Evolutionary conservation across 148 eudicot genomes (phyloP).

Genomic region (Rhododendron ovatum): DNA sequence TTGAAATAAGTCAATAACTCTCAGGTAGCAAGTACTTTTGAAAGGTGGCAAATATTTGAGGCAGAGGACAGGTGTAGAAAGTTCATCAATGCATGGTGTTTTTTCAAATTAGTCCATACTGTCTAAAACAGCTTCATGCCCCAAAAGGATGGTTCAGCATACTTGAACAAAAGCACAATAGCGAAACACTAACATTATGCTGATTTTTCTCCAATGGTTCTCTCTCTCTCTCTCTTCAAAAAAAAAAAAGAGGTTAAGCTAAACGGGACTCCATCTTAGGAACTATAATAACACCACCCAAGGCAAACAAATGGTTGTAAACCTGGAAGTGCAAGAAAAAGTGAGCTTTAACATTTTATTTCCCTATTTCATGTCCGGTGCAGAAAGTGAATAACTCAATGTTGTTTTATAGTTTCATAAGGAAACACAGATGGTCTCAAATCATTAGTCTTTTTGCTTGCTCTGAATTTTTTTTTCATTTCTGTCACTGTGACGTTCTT

Average conservation of each 20-base stretch:
- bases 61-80: neutral
- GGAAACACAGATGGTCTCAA: neutral
- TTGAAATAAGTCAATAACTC: neutral
- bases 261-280: neutral
- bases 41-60: neutral
- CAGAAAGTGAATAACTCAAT: neutral
- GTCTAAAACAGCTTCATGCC: neutral
- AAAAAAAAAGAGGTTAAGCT: no score
- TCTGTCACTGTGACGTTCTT: neutral
- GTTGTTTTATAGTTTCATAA: neutral
- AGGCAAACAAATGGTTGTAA: neutral
- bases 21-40: neutral
- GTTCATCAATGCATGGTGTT: neutral
- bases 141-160: neutral
- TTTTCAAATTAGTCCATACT: neutral
- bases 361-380: neutral
- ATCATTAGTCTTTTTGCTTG: neutral
- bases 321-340: neutral
- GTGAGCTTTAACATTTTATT: neutral
- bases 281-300: neutral
- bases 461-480: neutral
- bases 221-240: neutral
- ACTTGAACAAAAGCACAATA: neutral
- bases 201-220: neutral
- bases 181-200: neutral